Conservation (phyloP, 306 rosid species). For the Styphnolobium japonicum region DNA sequence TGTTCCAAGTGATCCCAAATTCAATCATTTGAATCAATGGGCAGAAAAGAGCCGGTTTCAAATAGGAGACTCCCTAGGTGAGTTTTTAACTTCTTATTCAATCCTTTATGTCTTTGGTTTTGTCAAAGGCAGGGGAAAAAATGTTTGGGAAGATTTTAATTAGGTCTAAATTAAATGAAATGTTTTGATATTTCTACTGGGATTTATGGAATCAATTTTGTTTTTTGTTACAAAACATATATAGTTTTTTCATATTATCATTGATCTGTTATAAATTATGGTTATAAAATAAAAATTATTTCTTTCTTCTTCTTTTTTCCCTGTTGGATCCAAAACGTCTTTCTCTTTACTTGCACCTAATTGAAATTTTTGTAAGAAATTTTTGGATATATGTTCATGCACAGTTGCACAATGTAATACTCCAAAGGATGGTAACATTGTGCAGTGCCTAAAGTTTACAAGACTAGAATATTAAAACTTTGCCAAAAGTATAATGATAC, state of each 20-base stretch:
- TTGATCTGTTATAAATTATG: neutral
- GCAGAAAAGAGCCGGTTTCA: conserved; percentile 71
- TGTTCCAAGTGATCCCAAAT: conserved; percentile 51
- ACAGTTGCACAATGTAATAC: neutral
- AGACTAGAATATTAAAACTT: neutral
- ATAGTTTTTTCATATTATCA: neutral
- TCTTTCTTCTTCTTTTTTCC: too few species aligned
- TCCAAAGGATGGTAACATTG: neutral
- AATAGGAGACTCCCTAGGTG: conserved; percentile 76
- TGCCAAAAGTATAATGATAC: neutral
- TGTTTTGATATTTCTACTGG: neutral
- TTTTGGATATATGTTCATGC: neutral
- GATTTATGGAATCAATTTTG: neutral
- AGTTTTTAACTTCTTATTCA: conserved; percentile 14
- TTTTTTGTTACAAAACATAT: neutral
- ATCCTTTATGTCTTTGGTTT: neutral
- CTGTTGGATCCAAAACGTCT: neutral
- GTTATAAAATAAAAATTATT: neutral
- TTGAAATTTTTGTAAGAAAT: neutral
- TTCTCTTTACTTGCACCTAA: neutral
- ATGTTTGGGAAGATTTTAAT: neutral
- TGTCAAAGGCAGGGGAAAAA: neutral
- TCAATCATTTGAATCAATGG: conserved; percentile 63
- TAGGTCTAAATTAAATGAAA: neutral
- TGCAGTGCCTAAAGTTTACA: neutral